phyloP scores from a whole-genome alignment of 2,329 filamentous ascomycete genomes.

The Myriosclerotinia scirpicola region DNA sequence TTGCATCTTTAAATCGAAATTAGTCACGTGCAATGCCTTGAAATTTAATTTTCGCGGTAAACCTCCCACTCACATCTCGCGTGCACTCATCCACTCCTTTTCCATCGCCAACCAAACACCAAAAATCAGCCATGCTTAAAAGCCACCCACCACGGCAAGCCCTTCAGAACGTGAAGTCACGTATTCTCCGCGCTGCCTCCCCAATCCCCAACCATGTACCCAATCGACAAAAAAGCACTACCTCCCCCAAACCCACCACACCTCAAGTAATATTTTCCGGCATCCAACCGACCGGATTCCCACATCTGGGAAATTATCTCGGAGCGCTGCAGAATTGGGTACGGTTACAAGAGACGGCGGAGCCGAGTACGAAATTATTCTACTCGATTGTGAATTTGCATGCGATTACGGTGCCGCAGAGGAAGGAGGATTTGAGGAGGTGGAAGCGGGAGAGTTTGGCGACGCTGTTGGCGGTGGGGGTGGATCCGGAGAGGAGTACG shows the following conservation, averaged over 20 bases:
- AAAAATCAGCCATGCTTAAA: constrained; percentile 8
- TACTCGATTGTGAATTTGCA: constrained; percentile 94
- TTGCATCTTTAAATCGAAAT: not conserved
- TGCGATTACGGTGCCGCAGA: constrained; percentile 79
- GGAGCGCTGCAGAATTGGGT: constrained; percentile 89
- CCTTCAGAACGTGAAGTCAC: constrained; percentile 23
- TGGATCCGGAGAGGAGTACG: constrained; percentile 72
- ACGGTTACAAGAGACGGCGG: constrained; percentile 66
- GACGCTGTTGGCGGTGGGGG: constrained; percentile 76
- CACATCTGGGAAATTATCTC: constrained; percentile 93
- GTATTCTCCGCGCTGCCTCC: not conserved
- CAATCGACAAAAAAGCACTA: not conserved
- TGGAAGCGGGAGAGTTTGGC: constrained; percentile 76
- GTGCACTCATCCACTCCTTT: not conserved
- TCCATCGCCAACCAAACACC: not conserved
- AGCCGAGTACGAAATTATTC: constrained; percentile 60
- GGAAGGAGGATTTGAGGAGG: constrained; percentile 58
- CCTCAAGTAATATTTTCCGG: constrained; percentile 76
- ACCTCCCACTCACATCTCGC: constrained; percentile 7
- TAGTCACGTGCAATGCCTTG: constrained; percentile 7
- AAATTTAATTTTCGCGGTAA: constrained; percentile 11
- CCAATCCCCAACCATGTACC: not conserved
- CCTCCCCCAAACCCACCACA: not conserved
- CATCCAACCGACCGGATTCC: constrained; percentile 93
- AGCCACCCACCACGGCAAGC: not conserved